Evolutionary conservation across 2,329 filamentous ascomycete genomes (phyloP).

Genomic region (Aaosphaeria pasadenensis): DNA sequence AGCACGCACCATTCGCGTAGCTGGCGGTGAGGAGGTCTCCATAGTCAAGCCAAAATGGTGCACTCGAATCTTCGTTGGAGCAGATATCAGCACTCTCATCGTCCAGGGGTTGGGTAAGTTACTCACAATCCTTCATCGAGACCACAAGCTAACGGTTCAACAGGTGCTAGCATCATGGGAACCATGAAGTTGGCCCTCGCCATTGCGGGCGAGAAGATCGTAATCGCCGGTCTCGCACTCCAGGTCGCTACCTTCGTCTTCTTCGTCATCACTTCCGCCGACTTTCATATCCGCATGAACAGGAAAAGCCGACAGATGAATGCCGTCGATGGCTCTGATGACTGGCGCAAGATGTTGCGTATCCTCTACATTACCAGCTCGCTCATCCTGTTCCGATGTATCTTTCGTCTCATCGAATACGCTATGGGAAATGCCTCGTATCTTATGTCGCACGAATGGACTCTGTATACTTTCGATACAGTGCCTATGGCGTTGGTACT

Average conservation of each 20-base stretch:
- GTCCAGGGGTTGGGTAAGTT: conserved; percentile 28
- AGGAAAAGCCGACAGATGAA: conserved; percentile 4
- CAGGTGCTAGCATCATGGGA: conserved; percentile 31
- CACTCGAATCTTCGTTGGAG: conserved; percentile 25
- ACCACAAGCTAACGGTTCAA: background rate
- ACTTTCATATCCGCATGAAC: conserved; percentile 29
- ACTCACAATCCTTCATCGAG: background rate
- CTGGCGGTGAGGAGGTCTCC: conserved; percentile 22
- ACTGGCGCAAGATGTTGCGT: conserved; percentile 27
- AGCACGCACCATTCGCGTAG: conserved; percentile 35
- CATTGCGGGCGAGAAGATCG: conserved; percentile 29
- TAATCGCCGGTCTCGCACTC: conserved; percentile 30
- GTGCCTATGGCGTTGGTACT: conserved; percentile 45
- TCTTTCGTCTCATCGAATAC: conserved; percentile 53
- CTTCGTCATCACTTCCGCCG: conserved; percentile 26
- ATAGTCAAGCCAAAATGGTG: conserved; percentile 26
- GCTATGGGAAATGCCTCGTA: conserved; percentile 45
- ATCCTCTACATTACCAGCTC: conserved; percentile 47
- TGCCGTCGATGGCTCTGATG: background rate
- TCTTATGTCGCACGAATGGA: conserved; percentile 45
- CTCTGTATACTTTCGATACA: conserved; percentile 49
- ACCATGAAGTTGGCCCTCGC: conserved; percentile 30
- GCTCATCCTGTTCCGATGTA: conserved; percentile 49
- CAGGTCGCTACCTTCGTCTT: conserved; percentile 32
- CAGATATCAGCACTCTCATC: conserved; percentile 25